Base-by-base conservation (phyloP, 2,329 filamentous ascomycete genomes). In the Diplodia mutila region DNA sequence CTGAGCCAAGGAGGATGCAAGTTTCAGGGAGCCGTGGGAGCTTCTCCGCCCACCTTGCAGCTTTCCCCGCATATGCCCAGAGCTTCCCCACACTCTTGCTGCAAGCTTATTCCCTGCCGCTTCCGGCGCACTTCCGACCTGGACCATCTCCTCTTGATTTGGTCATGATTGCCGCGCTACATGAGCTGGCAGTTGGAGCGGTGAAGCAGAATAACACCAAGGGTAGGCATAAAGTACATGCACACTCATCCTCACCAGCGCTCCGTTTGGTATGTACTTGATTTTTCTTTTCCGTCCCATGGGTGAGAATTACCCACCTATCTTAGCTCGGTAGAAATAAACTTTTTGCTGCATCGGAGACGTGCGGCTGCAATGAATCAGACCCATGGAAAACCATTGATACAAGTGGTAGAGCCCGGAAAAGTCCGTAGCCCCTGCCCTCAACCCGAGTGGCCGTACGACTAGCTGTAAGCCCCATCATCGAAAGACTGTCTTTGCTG, bases 11-110 rank as follows among this genome's bases (percentile, higher is more conserved):
- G n/a, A n/a, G n/a, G 14, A 25, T 61, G 57, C 57, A 49, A 32
- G 57, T 25, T 49, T 34, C 57, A 61, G 42, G 16, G 57, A n/a
- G n/a, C n/a, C n/a, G n/a, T n/a, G n/a, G n/a, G n/a, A 42, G 32
- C 54, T 57, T 57, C 54, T 57, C 37, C 55, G 39, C 55, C 37
- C 46, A 32, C 55, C 14, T 23, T 27, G 21, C 59, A 51, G 59
- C 59, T 25, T 63, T 63, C 59, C 59, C 59, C 59, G 59, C 59
- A 63, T 63, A 51, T 61, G 46, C 27, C 59, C 34, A 63, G 46
- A 63, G 59, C 46, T 63, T 51, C 59, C 59, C 59, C 59, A 63
- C 59, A 63, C 46, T 29, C 34, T 34, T 37, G 46, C 59, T 39
- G 46, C 59, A 63, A 51, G 59, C 59, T 25, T 63, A 39, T 49